Base-by-base conservation (phyloP, 495 filamentous ascomycete species). In the Podospora pseudoanserina region DNA sequence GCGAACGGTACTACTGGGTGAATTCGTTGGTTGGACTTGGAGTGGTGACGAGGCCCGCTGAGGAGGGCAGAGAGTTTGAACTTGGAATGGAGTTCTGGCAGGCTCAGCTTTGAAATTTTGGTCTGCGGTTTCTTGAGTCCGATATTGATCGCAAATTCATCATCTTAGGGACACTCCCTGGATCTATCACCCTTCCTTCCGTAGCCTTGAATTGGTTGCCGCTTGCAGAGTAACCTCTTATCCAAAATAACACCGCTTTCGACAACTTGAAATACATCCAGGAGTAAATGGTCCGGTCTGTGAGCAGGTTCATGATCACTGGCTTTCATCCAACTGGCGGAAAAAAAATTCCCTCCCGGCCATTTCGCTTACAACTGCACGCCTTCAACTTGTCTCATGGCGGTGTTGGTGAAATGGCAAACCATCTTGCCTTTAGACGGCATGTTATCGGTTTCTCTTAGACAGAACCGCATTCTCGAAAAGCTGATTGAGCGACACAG, bases 1-100 rank as follows among this genome's bases (percentile, higher is more conserved):
- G 57, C 20, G 16, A 23, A 30, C 65, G 62, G n/a, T 69, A 72
- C 54, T 65, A 67, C 65, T 72, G 67, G 70, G 16, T 72, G 27
- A 72, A 72, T 32, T 28, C 23, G 7, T 44, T 72, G 0, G 65
- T 69, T 2, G 70, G 58, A 0, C 57, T 72, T 20, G 70, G 67
- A 11, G 65, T 70, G 39, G 18, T 71, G 19, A 58, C 19, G 2
- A 58, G 56, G 23, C n/a, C 19, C 3, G n/a, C 56, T 13, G 18
- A 20, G 56, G 56, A 58, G 56, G n/a, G 23, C 56, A 5, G 56
- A 13, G 56, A 58, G 56, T 20, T 58, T 20, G 56, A 58, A 20
- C 23, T 58, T 58, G 56, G 56, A 20, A 18, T 58, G n/a, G 56
- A 20, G 6, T 9, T 58, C 5, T 58, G n/a, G 56, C n/a, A 49